Percentiles rank a stretch among this genome's conserved stretches.
Evolutionary conservation across 257 asterid genomes (phyloP).

Genomic region (Solanum pennellii): DNA sequence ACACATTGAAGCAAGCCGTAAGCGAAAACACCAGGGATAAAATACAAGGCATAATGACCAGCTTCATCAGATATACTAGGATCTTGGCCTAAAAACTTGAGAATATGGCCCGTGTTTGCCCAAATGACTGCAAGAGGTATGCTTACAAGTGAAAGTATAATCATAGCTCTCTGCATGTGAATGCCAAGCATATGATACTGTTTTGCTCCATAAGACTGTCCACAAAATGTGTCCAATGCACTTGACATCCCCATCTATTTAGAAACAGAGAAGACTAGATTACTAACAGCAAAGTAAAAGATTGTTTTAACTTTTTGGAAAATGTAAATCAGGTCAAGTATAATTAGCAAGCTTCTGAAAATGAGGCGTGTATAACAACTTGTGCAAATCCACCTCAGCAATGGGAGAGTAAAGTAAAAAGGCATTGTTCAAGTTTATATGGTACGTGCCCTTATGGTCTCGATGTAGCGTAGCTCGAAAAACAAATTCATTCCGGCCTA

Average conservation of each 20-base stretch:
- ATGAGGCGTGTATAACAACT: neutral
- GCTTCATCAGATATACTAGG: slow-evolving; percentile 57
- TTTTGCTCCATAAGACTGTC: slow-evolving; percentile 75
- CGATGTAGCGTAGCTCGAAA: too few species aligned
- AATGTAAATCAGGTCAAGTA: neutral
- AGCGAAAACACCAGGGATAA: slow-evolving; percentile 62
- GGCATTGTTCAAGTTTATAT: too few species aligned
- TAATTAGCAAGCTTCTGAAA: neutral
- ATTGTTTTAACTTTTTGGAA: neutral
- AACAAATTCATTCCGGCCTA: neutral
- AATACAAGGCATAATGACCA: slow-evolving; percentile 47
- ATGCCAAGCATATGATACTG: slow-evolving; percentile 77
- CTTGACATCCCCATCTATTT: slow-evolving; percentile 76
- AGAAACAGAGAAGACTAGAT: neutral
- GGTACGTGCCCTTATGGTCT: too few species aligned
- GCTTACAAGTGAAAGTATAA: slow-evolving; percentile 43
- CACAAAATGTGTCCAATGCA: slow-evolving; percentile 82
- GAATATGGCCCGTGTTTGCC: slow-evolving; percentile 58
- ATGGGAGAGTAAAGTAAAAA: neutral
- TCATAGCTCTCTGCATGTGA: slow-evolving; percentile 74
- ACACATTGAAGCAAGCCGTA: slow-evolving; percentile 67
- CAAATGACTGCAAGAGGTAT: slow-evolving; percentile 58
- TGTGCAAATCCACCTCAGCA: too few species aligned
- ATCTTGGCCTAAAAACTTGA: slow-evolving; percentile 60
- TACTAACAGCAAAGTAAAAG: neutral